Conservation (phyloP, 768 basidiomycete genomes). For the Infundibulicybe gibba region DNA sequence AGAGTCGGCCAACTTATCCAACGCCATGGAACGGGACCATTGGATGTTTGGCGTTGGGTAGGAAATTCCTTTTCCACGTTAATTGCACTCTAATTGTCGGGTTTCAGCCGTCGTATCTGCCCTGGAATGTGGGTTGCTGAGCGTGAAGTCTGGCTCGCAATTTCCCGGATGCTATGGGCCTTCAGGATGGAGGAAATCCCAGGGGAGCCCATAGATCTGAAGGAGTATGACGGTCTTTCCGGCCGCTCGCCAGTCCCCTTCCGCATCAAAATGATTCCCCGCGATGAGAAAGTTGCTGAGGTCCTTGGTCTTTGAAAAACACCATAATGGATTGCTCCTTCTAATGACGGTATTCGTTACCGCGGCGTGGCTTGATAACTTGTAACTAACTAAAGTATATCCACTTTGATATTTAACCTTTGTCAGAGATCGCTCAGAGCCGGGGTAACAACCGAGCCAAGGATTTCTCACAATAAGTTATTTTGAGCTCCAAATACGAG, state of each 20-base stretch:
- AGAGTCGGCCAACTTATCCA: constrained; percentile 37
- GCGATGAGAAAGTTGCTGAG: constrained; percentile 21
- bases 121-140: constrained; percentile 43
- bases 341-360: neutral
- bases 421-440: no score
- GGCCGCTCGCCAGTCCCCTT: constrained; percentile 41
- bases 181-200: constrained; percentile 35
- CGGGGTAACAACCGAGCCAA: no score
- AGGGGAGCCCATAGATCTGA: constrained; percentile 37
- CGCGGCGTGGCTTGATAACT: no score
- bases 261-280: constrained; percentile 24
- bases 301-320: constrained; percentile 5
- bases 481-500: no score
- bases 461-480: no score
- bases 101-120: constrained; percentile 32
- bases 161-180: constrained; percentile 43
- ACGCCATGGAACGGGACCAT: constrained; percentile 42
- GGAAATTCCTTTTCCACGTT: constrained; percentile 5
- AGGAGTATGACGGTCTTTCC: constrained; percentile 42
- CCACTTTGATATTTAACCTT: no score
- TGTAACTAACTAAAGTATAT: no score
- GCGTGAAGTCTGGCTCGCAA: constrained; percentile 38
- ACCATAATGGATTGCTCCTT: neutral
- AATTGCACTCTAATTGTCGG: neutral
- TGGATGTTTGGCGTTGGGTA: constrained; percentile 50